Evolutionary conservation across 768 basidiomycete genomes (phyloP).

Genomic region (Leccinum pellstonianum): DNA sequence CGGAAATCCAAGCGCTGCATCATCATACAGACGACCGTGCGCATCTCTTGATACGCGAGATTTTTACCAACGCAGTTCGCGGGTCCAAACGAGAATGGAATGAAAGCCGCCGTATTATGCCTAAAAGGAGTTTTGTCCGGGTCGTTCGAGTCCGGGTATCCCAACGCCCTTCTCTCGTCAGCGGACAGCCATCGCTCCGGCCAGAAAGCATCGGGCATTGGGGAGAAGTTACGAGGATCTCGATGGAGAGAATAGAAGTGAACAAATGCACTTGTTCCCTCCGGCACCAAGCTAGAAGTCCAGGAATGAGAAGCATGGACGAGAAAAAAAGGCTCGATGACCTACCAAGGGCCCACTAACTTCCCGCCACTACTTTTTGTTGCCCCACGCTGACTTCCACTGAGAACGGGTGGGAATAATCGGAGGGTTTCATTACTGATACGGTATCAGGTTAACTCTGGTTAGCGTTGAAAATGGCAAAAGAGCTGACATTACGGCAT

Average conservation of each 20-base stretch:
- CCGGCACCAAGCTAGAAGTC: slow-evolving; percentile 40
- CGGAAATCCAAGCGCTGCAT: slow-evolving; percentile 42
- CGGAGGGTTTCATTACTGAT: slow-evolving; percentile 50
- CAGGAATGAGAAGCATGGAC: slow-evolving; percentile 11
- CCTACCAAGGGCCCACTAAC: slow-evolving; percentile 42
- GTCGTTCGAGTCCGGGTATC: slow-evolving; percentile 25
- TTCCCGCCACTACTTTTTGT: slow-evolving; percentile 37
- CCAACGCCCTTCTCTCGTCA: slow-evolving; percentile 26
- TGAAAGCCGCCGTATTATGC: slow-evolving; percentile 39
- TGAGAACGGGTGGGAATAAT: slow-evolving; percentile 48
- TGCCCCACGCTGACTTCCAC: slow-evolving; percentile 44
- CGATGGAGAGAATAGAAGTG: slow-evolving; percentile 46
- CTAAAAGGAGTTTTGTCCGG: slow-evolving; percentile 30
- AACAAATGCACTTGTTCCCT: slow-evolving; percentile 43
- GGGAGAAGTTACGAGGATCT: slow-evolving; percentile 46
- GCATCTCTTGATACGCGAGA: slow-evolving; percentile 44
- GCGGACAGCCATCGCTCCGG: slow-evolving; percentile 44
- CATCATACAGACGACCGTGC: slow-evolving; percentile 37
- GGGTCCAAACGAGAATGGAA: slow-evolving; percentile 47
- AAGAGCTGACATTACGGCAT: slow-evolving; percentile 33
- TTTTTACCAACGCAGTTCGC: slow-evolving; percentile 45
- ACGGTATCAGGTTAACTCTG: slow-evolving; percentile 13
- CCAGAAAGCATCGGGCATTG: slow-evolving; percentile 43
- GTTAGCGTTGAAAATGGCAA: slow-evolving; percentile 1
- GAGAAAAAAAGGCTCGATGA: slow-evolving; percentile 3